Evolutionary conservation across 768 basidiomycete species (phyloP), one percentile per base, ranked within the genome.

Genomic region (Pleurotus giganteus): DNA sequence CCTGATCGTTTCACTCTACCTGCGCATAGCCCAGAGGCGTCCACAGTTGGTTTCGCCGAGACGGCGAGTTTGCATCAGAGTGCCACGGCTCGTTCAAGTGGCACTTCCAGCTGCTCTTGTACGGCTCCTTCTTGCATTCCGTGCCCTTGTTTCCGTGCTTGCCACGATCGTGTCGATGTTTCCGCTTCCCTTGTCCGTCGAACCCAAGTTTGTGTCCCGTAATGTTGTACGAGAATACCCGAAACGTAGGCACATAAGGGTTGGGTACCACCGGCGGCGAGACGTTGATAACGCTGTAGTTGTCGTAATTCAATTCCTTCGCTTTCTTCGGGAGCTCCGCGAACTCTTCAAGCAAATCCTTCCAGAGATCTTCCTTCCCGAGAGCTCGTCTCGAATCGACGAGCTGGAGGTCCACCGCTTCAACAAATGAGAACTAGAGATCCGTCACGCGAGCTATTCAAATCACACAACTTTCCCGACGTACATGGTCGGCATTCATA

Each of bases 221-320:
- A 21, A 81, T 73, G 66, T 95, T 95, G 77, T 93, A 95, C 61
- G 83, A 75, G 71, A 85, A 95, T 11, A 94, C 77, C 60, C 93
- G 75, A 63, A 94, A 84, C 13, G 85, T 80, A 2, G 94, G 91
- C 45, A 89, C 69, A 71, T 89, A 97, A 15, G 85, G 85, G 55
- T 91, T 91, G n/a, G 93, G 92, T 53, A 94, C 88, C 19, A 94
- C 83, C 29, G 89, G 82, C 4, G 94, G 89, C 31, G 81, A 80
- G 24, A 92, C 88, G 65, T 91, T 93, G 58, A 93, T 79, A 31
- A 90, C 84, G 3, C 82, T 83, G 62, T 86, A 91, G 57, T 87
- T 76, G 61, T 82, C 84, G 59, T 83, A 64, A 63, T 87, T 80
- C 37, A 81, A 62, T 51, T 78, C 69, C 56, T 78, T 75, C 21